These are phyloP conservation scores for Westerdykella sp. DNA, from an alignment of 2,329 filamentous ascomycete species.

Conservation along the genomic window DNA sequence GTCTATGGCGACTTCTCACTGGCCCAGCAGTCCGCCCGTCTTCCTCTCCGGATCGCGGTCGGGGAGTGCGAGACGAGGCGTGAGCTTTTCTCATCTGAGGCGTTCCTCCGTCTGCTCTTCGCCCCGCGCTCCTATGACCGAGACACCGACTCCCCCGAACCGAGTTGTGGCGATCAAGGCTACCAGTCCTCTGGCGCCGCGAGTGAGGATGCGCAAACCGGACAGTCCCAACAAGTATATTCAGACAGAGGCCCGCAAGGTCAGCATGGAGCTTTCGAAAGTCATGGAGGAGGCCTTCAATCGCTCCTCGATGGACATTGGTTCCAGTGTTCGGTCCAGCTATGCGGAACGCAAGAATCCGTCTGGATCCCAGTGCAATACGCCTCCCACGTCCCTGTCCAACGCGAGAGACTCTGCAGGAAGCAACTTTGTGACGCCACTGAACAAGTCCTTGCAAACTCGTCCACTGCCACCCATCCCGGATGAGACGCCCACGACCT, in stretches of 20 bases:
- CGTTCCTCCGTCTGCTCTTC: constrained; percentile 32
- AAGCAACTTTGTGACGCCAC: constrained; percentile 23
- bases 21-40: constrained; percentile 45
- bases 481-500: constrained; percentile 46
- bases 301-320: constrained; percentile 49
- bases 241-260: constrained; percentile 73
- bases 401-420: constrained; percentile 31
- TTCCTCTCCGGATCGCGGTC: constrained; percentile 31
- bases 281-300: constrained; percentile 93
- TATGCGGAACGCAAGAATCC: constrained; percentile 34
- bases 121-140: constrained; percentile 13
- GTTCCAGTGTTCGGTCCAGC: constrained; percentile 45
- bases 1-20: constrained; percentile 43
- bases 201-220: constrained; percentile 33
- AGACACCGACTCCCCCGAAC: constrained; percentile 17
- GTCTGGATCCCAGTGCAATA: constrained; percentile 41
- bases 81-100: constrained; percentile 56
- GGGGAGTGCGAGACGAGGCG: constrained; percentile 53
- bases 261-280: constrained; percentile 78
- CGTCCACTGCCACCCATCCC: constrained; percentile 44
- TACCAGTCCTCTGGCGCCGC: constrained; percentile 19
- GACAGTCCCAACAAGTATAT: constrained; percentile 49
- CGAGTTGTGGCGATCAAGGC: constrained; percentile 24
- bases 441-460: constrained; percentile 27
- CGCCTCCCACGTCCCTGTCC: constrained; percentile 48